Conservation (phyloP, 116 monocot species). For the Dioscorea cayenensis region DNA sequence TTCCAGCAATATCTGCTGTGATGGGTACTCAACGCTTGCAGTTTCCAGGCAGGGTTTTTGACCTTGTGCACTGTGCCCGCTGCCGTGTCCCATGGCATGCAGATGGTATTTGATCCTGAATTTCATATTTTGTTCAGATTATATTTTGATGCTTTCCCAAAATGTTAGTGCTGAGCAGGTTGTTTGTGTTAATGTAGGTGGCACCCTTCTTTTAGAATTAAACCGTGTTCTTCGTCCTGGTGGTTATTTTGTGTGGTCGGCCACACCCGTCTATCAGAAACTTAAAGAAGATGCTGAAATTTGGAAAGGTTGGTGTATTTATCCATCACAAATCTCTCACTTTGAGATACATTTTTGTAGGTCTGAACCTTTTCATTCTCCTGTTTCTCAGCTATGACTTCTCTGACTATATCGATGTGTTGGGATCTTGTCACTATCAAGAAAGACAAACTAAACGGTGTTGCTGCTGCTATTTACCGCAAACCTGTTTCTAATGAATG, state of each 20-base stretch:
- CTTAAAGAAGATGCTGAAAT: constrained; percentile 86
- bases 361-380: neutral
- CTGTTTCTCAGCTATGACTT: constrained; percentile 57
- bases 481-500: constrained; percentile 81
- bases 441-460: constrained; percentile 62
- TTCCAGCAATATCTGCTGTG: constrained; percentile 93
- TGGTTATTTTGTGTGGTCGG: constrained; percentile 95
- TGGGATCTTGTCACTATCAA: constrained; percentile 79
- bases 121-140: neutral
- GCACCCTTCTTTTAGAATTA: constrained; percentile 76
- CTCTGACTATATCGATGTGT: constrained; percentile 85
- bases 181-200: constrained; percentile 33
- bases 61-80: constrained; percentile 85
- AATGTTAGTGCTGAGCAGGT: neutral
- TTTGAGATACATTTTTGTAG: neutral
- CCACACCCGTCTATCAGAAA: constrained; percentile 93
- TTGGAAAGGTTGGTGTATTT: constrained; percentile 53
- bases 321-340: neutral
- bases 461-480: constrained; percentile 70
- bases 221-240: constrained; percentile 89
- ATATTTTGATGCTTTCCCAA: neutral
- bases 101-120: constrained; percentile 31
- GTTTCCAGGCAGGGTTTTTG: constrained; percentile 80
- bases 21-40: constrained; percentile 89
- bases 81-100: constrained; percentile 90